These are phyloP conservation scores for Pseudodiploospora longispora DNA, from an alignment of 2,329 filamentous ascomycete genomes.

Conservation along the genomic window DNA sequence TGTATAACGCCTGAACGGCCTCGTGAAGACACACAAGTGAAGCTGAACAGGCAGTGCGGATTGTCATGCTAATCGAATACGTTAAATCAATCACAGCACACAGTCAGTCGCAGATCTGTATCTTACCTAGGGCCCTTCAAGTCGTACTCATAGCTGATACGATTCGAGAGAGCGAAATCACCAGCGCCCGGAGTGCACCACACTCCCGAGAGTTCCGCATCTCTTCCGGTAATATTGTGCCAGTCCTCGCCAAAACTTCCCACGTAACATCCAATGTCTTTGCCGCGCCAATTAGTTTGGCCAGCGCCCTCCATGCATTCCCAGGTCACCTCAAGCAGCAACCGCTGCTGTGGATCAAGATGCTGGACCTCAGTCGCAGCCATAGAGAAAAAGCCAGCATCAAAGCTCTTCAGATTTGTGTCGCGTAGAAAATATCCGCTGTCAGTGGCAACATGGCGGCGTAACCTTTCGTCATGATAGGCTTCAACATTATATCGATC, in stretches of 20 bases:
- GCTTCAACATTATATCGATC: slow-evolving; percentile 19
- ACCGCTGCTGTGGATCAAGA: slow-evolving; percentile 23
- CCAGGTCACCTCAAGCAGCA: slow-evolving; percentile 19
- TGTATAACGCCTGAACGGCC: slow-evolving; percentile 23
- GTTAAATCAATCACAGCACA: background rate
- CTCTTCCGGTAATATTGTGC: slow-evolving; percentile 11
- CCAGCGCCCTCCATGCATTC: slow-evolving; percentile 21
- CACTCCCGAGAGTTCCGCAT: slow-evolving; percentile 11
- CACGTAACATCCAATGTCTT: slow-evolving; percentile 20
- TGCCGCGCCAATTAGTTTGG: slow-evolving; percentile 15
- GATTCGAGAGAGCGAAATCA: slow-evolving; percentile 22
- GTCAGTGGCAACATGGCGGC: slow-evolving; percentile 5
- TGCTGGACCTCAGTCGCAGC: slow-evolving; percentile 16
- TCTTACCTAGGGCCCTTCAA: slow-evolving; percentile 24
- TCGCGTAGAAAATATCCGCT: slow-evolving; percentile 19
- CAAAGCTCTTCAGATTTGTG: slow-evolving; percentile 16
- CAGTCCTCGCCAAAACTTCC: slow-evolving; percentile 23
- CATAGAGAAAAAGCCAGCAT: slow-evolving; percentile 25
- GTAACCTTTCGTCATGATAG: slow-evolving; percentile 10
- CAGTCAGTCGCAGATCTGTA: background rate
- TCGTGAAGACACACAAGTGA: slow-evolving; percentile 34
- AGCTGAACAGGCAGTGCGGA: slow-evolving; percentile 40
- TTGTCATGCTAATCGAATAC: slow-evolving; percentile 26
- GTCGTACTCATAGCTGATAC: slow-evolving; percentile 24
- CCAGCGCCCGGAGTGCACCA: slow-evolving; percentile 17